These are phyloP conservation scores for Thermothelomyces thermophilus DNA, from an alignment of 2,329 filamentous ascomycete species.

Conservation along the genomic window DNA sequence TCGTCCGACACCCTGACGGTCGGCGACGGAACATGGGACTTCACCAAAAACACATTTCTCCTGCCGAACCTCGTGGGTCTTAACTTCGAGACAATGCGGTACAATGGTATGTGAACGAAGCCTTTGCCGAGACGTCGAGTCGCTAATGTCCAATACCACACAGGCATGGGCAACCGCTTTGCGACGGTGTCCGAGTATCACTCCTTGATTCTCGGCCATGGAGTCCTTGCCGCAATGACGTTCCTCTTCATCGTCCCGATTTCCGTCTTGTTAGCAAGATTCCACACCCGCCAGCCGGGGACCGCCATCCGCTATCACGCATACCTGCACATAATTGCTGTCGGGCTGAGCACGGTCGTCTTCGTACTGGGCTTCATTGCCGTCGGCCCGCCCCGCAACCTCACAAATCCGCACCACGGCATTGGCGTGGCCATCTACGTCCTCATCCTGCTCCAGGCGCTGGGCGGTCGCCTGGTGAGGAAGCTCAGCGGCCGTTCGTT, in stretches of 20 bases:
- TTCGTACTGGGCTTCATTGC: slow-evolving; percentile 73
- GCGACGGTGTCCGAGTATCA: slow-evolving; percentile 63
- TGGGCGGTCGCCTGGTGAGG: slow-evolving; percentile 60
- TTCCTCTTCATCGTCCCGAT: slow-evolving; percentile 68
- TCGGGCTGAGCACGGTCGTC: slow-evolving; percentile 61
- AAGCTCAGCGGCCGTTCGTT: slow-evolving; percentile 45
- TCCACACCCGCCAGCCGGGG: slow-evolving; percentile 57
- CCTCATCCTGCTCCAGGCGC: slow-evolving; percentile 61
- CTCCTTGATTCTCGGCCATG: slow-evolving; percentile 63
- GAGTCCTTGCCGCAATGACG: slow-evolving; percentile 61
- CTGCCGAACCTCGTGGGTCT: slow-evolving; percentile 69
- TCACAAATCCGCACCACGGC: slow-evolving; percentile 79
- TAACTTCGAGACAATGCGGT: slow-evolving; percentile 75
- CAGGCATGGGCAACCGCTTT: slow-evolving; percentile 80
- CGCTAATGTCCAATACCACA: slow-evolving; percentile 13
- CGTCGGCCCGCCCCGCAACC: slow-evolving; percentile 62
- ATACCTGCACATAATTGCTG: slow-evolving; percentile 64
- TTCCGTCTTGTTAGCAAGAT: slow-evolving; percentile 68
- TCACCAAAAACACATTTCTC: slow-evolving; percentile 67
- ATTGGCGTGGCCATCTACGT: slow-evolving; percentile 76
- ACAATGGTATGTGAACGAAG: slow-evolving; percentile 58
- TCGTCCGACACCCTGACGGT: slow-evolving; percentile 67
- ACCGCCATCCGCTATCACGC: slow-evolving; percentile 63
- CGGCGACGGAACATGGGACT: slow-evolving; percentile 80
- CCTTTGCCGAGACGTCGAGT: background rate